phyloP scores from a whole-genome alignment of 1,284 basidiomycete genomes.

The Cryptococcus hybrid region DNA sequence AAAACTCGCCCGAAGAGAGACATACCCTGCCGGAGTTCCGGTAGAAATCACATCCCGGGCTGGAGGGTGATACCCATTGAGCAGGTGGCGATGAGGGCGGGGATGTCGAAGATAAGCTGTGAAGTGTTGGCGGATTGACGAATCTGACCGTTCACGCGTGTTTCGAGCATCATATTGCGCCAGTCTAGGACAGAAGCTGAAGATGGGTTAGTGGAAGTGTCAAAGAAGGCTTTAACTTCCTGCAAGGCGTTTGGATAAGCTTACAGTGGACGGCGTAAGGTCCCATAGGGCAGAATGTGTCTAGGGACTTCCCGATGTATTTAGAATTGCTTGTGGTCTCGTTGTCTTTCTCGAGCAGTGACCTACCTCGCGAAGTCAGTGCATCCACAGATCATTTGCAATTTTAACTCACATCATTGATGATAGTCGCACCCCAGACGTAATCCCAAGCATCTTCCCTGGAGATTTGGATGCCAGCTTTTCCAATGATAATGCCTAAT shows the following conservation, averaged over 20 bases:
- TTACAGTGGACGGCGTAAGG: constrained; percentile 29
- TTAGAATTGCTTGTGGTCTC: constrained; percentile 44
- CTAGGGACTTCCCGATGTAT: constrained; percentile 47
- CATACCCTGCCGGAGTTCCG: constrained; percentile 39
- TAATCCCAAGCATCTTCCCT: constrained; percentile 45
- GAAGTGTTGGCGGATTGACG: constrained; percentile 37
- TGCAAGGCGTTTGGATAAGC: background rate
- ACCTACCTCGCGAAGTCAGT: constrained; percentile 11
- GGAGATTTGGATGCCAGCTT: constrained; percentile 35
- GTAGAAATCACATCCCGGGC: constrained; percentile 43
- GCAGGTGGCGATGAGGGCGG: constrained; percentile 41
- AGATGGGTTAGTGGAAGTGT: background rate
- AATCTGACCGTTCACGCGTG: constrained; percentile 39
- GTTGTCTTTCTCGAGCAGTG: constrained; percentile 37
- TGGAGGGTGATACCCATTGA: constrained; percentile 43
- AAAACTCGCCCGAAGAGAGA: constrained; percentile 27
- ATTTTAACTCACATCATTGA: constrained; percentile 33
- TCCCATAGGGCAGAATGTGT: constrained; percentile 48
- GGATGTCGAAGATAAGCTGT: constrained; percentile 46
- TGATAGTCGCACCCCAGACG: constrained; percentile 41
- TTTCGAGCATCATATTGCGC: constrained; percentile 29
- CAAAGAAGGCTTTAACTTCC: background rate
- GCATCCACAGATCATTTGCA: background rate
- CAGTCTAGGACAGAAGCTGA: constrained; percentile 26
- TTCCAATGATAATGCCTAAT: constrained; percentile 44